Base-by-base conservation (phyloP, 495 filamentous ascomycete species). In the Hypoxylon trugodes region DNA sequence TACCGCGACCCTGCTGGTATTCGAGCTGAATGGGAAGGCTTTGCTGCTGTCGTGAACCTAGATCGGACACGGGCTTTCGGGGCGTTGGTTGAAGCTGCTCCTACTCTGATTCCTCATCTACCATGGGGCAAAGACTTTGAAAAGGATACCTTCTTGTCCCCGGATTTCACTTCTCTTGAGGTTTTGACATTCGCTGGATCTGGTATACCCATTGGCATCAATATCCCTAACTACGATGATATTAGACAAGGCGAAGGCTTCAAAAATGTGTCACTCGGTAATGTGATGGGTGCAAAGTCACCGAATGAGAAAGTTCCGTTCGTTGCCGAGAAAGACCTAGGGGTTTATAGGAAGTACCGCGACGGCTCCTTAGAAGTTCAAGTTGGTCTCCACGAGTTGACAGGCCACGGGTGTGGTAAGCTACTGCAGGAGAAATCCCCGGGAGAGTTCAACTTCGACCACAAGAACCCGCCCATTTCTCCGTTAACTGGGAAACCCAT, bases 1-100 rank as follows among this genome's bases (percentile, higher is more conserved):
- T 98, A 98, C 70, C 85, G 95, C 46, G 95, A 98, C 72, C 95
- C 95, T 1, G 89, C 92, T 50, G 94, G 95, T 41, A 86, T 96
- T 8, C 82, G 94, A 47, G 93, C 90, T n/a, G 95, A 98, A 72
- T 98, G 95, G 95, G 94, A 98, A 74, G 94, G 92, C 0, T 95
- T 96, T 68, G 90, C 90, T 48, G 89, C 90, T 26, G 81, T 90
- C 64, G 88, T 91, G 58, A 82, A 82, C 62, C 69, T 93, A 69
- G 95, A 97, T 72, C 89, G 93, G 6, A 98, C 95, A 1, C 82
- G 82, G 46, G 92, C 92, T n/a, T 98, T 98, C 60, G 89, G 88
- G 3, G 87, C 88, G 49, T 82, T 98, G 0, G 95, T 98, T 4
- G 84, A 88, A 30, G 79, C 86, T 24, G 93, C 95, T 1, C 90